Percentiles rank a stretch among this genome's conserved stretches.
Evolutionary conservation across 495 filamentous ascomycete genomes (phyloP).

Genomic region (Saxispiralis lemnorum): DNA sequence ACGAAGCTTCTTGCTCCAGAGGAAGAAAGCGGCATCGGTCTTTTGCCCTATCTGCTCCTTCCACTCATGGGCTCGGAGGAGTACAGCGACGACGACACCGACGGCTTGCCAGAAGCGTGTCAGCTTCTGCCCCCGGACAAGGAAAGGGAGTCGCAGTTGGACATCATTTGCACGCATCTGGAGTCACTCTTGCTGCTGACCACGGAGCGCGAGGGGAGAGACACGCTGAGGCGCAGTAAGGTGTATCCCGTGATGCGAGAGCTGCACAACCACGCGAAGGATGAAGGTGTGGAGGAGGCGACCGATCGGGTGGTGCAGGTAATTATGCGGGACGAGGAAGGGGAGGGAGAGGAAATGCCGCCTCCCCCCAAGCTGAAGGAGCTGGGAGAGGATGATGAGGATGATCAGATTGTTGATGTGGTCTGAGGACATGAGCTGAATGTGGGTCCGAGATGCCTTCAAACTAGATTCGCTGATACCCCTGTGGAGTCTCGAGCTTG

Average conservation of each 20-base stretch:
- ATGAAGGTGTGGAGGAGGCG: conserved; percentile 67
- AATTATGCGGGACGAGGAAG: conserved; percentile 65
- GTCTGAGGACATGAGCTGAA: background rate
- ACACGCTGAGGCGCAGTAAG: conserved; percentile 52
- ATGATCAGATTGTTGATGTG: conserved; percentile 33
- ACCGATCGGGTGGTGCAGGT: conserved; percentile 86
- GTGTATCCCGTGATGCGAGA: conserved; percentile 83
- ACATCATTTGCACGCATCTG: conserved; percentile 66
- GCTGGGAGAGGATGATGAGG: conserved; percentile 26
- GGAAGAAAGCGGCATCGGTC: conserved; percentile 45
- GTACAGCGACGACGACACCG: conserved; percentile 48
- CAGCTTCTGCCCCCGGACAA: conserved; percentile 82
- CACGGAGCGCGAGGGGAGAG: conserved; percentile 56
- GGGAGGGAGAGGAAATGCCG: conserved; percentile 17
- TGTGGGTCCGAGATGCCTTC: too few species aligned
- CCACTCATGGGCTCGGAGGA: conserved; percentile 43
- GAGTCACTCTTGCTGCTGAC: conserved; percentile 74
- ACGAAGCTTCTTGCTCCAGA: conserved; percentile 35
- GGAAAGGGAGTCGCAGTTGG: conserved; percentile 52
- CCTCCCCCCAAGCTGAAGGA: conserved; percentile 13
- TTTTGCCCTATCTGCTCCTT: conserved; percentile 73
- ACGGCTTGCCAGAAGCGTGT: conserved; percentile 66
- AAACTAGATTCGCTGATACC: too few species aligned
- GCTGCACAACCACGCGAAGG: conserved; percentile 57
- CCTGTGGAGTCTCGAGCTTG: too few species aligned